These are phyloP conservation scores for Paradendryphiella salina DNA, from an alignment of 2,329 filamentous ascomycete genomes.

Conservation along the genomic window DNA sequence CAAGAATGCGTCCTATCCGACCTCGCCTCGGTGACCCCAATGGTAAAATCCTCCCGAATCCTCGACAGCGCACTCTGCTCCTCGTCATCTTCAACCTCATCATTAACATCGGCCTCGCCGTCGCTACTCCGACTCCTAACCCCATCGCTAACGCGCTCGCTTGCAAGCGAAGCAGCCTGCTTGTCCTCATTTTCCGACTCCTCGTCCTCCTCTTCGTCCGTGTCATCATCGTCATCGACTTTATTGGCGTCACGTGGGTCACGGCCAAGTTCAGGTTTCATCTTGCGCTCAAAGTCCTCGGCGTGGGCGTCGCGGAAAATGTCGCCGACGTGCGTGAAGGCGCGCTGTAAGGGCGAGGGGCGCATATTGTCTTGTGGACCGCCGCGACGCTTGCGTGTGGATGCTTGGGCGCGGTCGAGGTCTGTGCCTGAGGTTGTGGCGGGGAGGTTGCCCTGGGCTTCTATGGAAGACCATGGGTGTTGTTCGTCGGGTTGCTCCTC, in stretches of 20 bases:
- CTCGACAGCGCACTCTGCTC: constrained; percentile 18
- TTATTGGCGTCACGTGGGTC: constrained; percentile 35
- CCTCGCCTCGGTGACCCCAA: constrained; percentile 15
- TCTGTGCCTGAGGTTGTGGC: constrained; percentile 20
- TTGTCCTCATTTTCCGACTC: neutral
- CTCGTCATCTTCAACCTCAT: constrained; percentile 11
- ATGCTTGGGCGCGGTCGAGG: constrained; percentile 17
- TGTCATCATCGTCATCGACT: constrained; percentile 35
- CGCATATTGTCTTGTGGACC: constrained; percentile 21
- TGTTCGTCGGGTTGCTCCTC: constrained; percentile 39
- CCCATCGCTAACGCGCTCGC: neutral
- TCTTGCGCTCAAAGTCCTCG: constrained; percentile 87
- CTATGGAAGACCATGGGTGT: constrained; percentile 3
- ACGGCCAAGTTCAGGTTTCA: constrained; percentile 54
- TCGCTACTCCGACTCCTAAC: neutral
- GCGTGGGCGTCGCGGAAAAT: constrained; percentile 84
- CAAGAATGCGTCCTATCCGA: constrained; percentile 1
- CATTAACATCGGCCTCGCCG: constrained; percentile 2
- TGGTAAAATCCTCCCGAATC: constrained; percentile 18
- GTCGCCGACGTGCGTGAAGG: constrained; percentile 60
- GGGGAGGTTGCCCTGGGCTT: constrained; percentile 20
- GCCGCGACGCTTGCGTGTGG: constrained; percentile 19
- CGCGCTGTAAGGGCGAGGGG: constrained; percentile 45
- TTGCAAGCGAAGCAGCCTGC: neutral
- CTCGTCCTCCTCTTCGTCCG: constrained; percentile 17